Conservation (phyloP, 257 asterid genomes). For the Echium plantagineum region DNA sequence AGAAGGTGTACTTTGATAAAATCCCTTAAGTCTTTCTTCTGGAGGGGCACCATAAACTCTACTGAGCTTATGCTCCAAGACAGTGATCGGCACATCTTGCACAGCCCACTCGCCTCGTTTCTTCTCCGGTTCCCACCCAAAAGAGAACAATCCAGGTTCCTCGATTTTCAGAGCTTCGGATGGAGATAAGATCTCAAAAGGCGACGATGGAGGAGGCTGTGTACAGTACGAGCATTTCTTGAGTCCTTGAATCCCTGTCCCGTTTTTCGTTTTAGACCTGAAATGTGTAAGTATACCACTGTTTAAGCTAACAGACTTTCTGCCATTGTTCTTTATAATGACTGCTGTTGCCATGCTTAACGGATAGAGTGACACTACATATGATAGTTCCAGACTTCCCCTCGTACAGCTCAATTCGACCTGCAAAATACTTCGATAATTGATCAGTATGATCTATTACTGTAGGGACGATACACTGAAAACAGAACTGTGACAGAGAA, state of each 20-base stretch:
- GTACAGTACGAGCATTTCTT: slow-evolving; percentile 52
- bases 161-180: slow-evolving; percentile 48
- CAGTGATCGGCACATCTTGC: slow-evolving; percentile 62
- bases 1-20: slow-evolving; percentile 47
- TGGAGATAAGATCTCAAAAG: slow-evolving; percentile 53
- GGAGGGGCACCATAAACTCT: slow-evolving; percentile 65
- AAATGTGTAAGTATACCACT: slow-evolving; percentile 56
- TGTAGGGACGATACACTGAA: too few species aligned
- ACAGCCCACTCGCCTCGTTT: slow-evolving; percentile 52
- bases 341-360: slow-evolving; percentile 67
- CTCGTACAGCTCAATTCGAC: slow-evolving; percentile 58
- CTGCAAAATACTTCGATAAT: slow-evolving; percentile 13
- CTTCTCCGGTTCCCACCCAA: slow-evolving; percentile 64
- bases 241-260: slow-evolving; percentile 59
- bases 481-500: too few species aligned
- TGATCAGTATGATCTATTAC: not conserved
- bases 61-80: slow-evolving; percentile 57
- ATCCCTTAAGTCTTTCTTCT: slow-evolving; percentile 29
- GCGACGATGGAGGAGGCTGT: slow-evolving; percentile 54
- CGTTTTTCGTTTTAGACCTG: slow-evolving; percentile 31
- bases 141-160: slow-evolving; percentile 55
- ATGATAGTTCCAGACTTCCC: slow-evolving; percentile 42
- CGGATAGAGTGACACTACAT: slow-evolving; percentile 60
- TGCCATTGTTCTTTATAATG: slow-evolving; percentile 56
- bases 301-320: slow-evolving; percentile 35